Conservation (phyloP, 257 asterid species). For the Eustoma russellianum region DNA sequence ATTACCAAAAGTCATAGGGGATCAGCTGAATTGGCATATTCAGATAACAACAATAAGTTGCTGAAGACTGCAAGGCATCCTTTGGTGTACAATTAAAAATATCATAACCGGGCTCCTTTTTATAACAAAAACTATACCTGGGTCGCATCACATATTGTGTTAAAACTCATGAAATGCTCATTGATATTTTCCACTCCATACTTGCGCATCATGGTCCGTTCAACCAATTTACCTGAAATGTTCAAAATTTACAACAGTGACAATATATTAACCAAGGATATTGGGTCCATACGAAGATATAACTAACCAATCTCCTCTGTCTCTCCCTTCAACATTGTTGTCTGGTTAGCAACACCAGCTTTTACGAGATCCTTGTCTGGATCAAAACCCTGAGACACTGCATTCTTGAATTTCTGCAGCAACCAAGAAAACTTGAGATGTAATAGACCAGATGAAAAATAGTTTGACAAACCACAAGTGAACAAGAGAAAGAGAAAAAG, state of each 20-base stretch:
- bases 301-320: slow-evolving; percentile 91
- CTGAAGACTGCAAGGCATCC: no score
- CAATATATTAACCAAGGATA: slow-evolving; percentile 3
- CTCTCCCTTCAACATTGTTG: slow-evolving; percentile 98
- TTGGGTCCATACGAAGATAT: not conserved
- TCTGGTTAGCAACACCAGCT: slow-evolving; percentile 98
- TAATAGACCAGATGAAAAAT: slow-evolving; percentile 8
- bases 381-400: slow-evolving; percentile 82
- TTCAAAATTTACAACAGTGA: slow-evolving; percentile 9
- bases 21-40: no score
- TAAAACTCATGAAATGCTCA: slow-evolving; percentile 85
- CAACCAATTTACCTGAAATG: slow-evolving; percentile 42
- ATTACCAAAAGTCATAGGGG: no score
- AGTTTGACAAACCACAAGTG: not conserved
- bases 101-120: no score
- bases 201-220: slow-evolving; percentile 82
- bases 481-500: not conserved
- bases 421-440: slow-evolving; percentile 14
- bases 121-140: slow-evolving; percentile 39
- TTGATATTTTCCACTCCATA: slow-evolving; percentile 79
- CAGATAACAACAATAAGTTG: no score
- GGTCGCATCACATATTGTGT: slow-evolving; percentile 98
- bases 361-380: slow-evolving; percentile 76
- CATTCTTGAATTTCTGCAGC: slow-evolving; percentile 79
- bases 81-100: no score